Evolutionary conservation across 2,329 filamentous ascomycete species (phyloP).

Genomic region (Pseudonectria buxi): DNA sequence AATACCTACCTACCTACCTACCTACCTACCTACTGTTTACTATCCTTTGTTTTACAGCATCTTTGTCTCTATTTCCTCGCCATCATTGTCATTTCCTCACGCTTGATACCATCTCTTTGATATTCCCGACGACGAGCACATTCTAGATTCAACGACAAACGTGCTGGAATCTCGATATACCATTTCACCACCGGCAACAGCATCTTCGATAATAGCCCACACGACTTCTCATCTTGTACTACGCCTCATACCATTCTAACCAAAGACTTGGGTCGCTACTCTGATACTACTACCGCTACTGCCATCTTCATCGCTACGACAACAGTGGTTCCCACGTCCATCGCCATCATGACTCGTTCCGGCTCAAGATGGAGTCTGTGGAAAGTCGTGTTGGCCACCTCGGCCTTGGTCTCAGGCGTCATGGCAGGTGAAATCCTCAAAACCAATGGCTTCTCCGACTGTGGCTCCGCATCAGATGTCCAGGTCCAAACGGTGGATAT

Average conservation of each 20-base stretch:
- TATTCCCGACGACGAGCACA: neutral
- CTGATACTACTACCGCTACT: too few species aligned
- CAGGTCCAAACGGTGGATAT: constrained; percentile 69
- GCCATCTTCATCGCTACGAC: neutral
- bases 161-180: too few species aligned
- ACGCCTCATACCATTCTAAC: too few species aligned
- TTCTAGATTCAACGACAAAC: too few species aligned
- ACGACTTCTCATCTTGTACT: too few species aligned
- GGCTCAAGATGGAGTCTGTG: constrained; percentile 24
- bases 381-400: constrained; percentile 28
- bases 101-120: neutral
- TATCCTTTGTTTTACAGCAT: neutral
- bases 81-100: neutral
- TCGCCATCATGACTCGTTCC: constrained; percentile 27
- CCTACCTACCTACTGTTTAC: constrained; percentile 2
- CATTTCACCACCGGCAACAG: too few species aligned
- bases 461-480: constrained; percentile 48
- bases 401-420: constrained; percentile 38
- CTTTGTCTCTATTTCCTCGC: constrained; percentile 6
- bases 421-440: constrained; percentile 66
- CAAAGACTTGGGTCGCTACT: too few species aligned
- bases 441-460: constrained; percentile 75
- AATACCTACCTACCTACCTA: constrained; percentile 13
- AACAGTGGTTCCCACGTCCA: constrained; percentile 11
- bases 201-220: too few species aligned